Evolutionary conservation across 192 early-diverging fungal genomes (phyloP), one percentile per base, ranked within the genome.

Genomic region (Gorgonomyces haynaldii): DNA sequence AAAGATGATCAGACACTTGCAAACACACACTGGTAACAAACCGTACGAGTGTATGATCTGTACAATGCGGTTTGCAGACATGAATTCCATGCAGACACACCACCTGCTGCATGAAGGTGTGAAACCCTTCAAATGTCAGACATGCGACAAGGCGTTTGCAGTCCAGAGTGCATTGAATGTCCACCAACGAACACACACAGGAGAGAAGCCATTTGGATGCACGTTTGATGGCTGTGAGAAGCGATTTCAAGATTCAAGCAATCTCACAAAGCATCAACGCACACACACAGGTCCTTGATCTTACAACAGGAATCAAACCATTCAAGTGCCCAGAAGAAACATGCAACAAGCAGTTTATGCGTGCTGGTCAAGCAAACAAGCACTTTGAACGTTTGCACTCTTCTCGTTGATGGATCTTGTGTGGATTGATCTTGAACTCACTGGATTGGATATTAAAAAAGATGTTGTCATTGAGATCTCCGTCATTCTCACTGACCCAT

Each of bases 341-440:
- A 2, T 52, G 51, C 17, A 44, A 35, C 10, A 52, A 52, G 29
- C n/a, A 24, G 1, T 52, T 52, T 52, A 29, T 29, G 7, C n/a
- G 51, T 5, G 21, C 51, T 35, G 51, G 31, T 48, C 51, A 52
- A 52, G 51, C 28, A 27, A 49, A 23, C n/a, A 13, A 26, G 2
- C 46, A 49, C n/a, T n/a, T n/a, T n/a, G n/a, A n/a, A n/a, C n/a
- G n/a, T n/a, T n/a, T n/a, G n/a, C n/a, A n/a, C n/a, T n/a, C n/a
- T n/a, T n/a, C n/a, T n/a, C n/a, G n/a, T n/a, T n/a, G n/a, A n/a
- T n/a, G n/a, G n/a, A n/a, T n/a, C 62, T 90, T 7, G 80, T 90
- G 19, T 90, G 87, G 87, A 82, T 90, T 42, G 87, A 90, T 45
- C 77, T 83, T 45, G 60, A 82, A 67, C 86, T 89, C 84, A 86